Evolutionary conservation across 2,329 filamentous ascomycete genomes (phyloP), one percentile per base, ranked within the genome.

Genomic region (Sporothrix brunneoviolacea): DNA sequence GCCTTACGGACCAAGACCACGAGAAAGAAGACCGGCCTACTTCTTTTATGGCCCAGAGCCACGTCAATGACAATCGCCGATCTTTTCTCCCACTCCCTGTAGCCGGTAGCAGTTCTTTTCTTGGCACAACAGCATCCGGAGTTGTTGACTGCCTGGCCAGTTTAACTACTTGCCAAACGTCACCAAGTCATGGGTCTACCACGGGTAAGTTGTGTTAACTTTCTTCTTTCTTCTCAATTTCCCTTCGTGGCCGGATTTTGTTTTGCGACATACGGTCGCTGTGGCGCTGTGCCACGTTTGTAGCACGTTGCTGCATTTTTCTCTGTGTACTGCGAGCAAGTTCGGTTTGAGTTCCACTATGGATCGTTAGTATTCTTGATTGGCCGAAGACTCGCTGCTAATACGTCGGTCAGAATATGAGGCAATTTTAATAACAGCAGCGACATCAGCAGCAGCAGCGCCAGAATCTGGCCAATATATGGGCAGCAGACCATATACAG

Each of bases 81-180:
- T 33, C 54, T 4, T 52, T 58, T 21, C 50, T 53, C n/a, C 48
- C 49, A 15, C 54, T 60, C 8, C 44, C 56, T 13, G 47, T 49
- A 1, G 12, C 32, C 16, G 28, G 22, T 10, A 35, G 52, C 3
- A 12, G 12, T 9, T 51, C 49, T 4, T 48, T 54, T 28, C 30
- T 54, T 4, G 45, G 39, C 12, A 21, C 45, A 3, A 49, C 52
- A 3, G 48, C 52, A 2, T 48, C 52, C 3, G 41, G 44, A 1
- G 36, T 54, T 43, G n/a, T 47, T 48, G 16, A 50, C 41, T 53
- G 46, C 48, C 36, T 43, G 51, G 7, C 53, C 27, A 64, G 59
- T 52, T 62, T 70, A 35, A 54, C 62, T 24, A 51, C 67, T 46
- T 71, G 68, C 50, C 56, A 62, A 27, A 61, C 66, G n/a, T 68